Evolutionary conservation across 495 filamentous ascomycete species (phyloP), one percentile per base, ranked within the genome.

Genomic region (Rhypophila decipiens): DNA sequence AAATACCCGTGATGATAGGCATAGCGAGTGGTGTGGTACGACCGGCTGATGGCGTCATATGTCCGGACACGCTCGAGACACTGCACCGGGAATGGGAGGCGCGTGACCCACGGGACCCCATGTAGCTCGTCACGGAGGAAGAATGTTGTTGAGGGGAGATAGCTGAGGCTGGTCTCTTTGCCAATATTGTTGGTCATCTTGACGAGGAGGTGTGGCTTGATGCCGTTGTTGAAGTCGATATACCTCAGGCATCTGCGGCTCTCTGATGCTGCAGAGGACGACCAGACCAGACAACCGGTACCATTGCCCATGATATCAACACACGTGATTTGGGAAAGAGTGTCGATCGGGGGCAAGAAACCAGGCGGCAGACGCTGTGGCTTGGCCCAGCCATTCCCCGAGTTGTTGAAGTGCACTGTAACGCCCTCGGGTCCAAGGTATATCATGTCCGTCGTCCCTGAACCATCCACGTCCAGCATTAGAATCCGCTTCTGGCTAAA

Each of bases 1-100:
- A 57, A 72, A 36, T 46, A 69, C 0, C 68, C 68, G 41, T 69
- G 19, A 48, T 66, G 64, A 40, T 71, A 71, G 11, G 34, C 45
- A 40, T 66, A 67, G 8, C 45, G 37, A 13, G 45, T 46, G 39
- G 51, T 2, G 13, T 39, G 1, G 13, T 52, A 13, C 44, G 8
- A 20, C 39, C 56, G 31, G 67, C n/a, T n/a, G n/a, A n/a, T 44
- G 4, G 42, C 7, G 46, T 70, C 67, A 7, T 42, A 22, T 0
- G 18, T 50, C 22, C 36, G 42, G 0, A 51, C 36, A 8, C 19
- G 17, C 10, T 55, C 22, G 0, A 72, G 54, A 34, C 43, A 51
- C 4, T 61, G 59, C 0, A 69, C 49, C 1, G 66, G 60, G 42
- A 66, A 70, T 1, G 68, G 53, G 0, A 70, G 43, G 5, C 39